Evolutionary conservation across 73 alveolate species (phyloP), one percentile per base, ranked within the genome.

Genomic region (Stentor coeruleus): DNA sequence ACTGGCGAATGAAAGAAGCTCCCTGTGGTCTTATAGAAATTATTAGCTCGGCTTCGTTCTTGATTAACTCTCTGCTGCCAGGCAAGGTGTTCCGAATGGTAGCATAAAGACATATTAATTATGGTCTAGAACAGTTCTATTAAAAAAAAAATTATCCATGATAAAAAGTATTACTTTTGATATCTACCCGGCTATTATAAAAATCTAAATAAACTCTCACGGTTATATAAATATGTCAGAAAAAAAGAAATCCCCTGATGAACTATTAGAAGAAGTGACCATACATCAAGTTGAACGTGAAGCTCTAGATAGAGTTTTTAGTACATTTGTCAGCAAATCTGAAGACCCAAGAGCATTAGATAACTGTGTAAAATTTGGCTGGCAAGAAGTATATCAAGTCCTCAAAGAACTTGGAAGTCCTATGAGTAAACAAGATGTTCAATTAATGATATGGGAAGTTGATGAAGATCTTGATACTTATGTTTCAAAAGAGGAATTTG

Each of bases 401-500:
- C 91, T 89, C 26, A 39, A 87, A n/a, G 59, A 58, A 38, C 74
- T 90, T 41, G 94, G 93, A 3, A 88, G 84, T 58, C 83, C 86
- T 3, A 85, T 86, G 35, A 92, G 95, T 3, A 94, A 93, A 76
- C 86, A 91, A 75, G 97, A 94, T 74, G 89, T 92, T 3, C 97
- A 94, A 77, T 49, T 75, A 11, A 94, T 92, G 96, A 83, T 92
- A 30, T 92, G 95, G 94, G 99, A 96, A 91, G 98, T 96, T 41
- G 99, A 96, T 94, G 98, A 96, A 59, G 95, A 96, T 90, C 84
- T 94, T 59, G 98, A 96, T 91, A 95, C 97, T 57, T 91, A 87
- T 85, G 96, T 96, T 31, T 86, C 94, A 58, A 86, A 91, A 76
- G 94, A 90, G 82, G 99, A 96, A 84, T 96, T 94, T 88, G 96